Base-by-base conservation (phyloP, 495 filamentous ascomycete species). In the Hypoxylon cercidicola region DNA sequence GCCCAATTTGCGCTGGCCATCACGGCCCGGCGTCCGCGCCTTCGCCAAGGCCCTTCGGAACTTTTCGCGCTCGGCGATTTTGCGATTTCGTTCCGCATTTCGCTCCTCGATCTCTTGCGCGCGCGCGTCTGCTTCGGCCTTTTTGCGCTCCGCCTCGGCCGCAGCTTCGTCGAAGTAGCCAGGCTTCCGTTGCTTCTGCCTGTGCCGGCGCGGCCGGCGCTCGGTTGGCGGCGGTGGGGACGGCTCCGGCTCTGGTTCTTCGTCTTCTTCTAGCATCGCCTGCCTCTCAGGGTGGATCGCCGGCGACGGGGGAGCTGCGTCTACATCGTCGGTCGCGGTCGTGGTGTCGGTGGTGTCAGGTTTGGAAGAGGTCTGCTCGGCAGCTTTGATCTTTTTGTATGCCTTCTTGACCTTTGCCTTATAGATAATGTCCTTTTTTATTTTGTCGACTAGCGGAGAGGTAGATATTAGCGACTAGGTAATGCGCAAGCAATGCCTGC, bases 371-470 rank as follows among this genome's bases (percentile, higher is more conserved):
- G 60, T 60, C 41, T 74, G 67, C 74, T 86, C 84, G 55, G 82
- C 80, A 40, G 86, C 86, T 73, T 93, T 92, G 56, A 97, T 78
- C 76, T 97, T 99, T 67, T 88, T 90, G 74, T 97, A 97, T 41
- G 90, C 83, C 76, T 96, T 97, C 76, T 93, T 97, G 46, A 97
- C 83, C 76, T 97, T 97, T 67, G 94, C 93, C 76, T 93, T 96
- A 73, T 91, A 85, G 74, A 99, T 97, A 47, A 99, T 81, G 63
- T 91, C 85, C 55, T 88, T 82, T 75, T 98, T 98, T 70, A 97
- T 95, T 77, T 96, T 97, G 79, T 92, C 87, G 46, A 90, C 94
- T 97, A 66, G 6, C n/a, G 10, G 25, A 1, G 25, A 4, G 23
- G 35, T 60, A 49, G 23, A 20, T 32, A 53, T 71, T 60, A 69